Percentiles rank a stretch among this genome's conserved stretches.
These are phyloP conservation scores for Kodamaea kaohsiungensis DNA, from an alignment of 805 yeast genomes.

Conservation along the genomic window DNA sequence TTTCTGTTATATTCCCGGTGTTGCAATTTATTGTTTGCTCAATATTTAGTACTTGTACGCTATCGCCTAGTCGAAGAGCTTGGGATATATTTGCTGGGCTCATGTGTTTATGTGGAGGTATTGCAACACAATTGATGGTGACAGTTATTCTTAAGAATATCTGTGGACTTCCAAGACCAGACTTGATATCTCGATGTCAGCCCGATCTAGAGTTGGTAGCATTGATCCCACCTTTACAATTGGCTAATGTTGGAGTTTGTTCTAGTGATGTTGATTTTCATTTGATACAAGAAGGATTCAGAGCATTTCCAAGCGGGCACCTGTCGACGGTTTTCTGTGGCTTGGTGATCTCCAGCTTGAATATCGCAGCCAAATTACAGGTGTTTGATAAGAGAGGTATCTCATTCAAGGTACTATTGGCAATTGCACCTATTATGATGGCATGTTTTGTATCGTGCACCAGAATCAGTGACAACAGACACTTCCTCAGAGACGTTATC, in stretches of 20 bases:
- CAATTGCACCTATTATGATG: constrained; percentile 34
- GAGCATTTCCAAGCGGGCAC: constrained; percentile 32
- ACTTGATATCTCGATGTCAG: constrained; percentile 24
- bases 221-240: constrained; percentile 5
- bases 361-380: constrained; percentile 33
- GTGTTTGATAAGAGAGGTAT: constrained; percentile 38
- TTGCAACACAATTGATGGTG: constrained; percentile 36
- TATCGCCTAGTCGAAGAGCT: constrained; percentile 15
- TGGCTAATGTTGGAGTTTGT: constrained; percentile 14
- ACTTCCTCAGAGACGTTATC: constrained; percentile 41
- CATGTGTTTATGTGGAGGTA: constrained; percentile 37
- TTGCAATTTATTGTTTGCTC: constrained; percentile 24
- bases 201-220: constrained; percentile 18
- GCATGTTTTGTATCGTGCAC: constrained; percentile 40
- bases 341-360: constrained; percentile 35
- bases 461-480: constrained; percentile 50
- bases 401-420: constrained; percentile 30
- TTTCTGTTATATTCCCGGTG: constrained; percentile 34
- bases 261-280: constrained; percentile 11
- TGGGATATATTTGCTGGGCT: constrained; percentile 46
- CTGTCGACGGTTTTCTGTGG: constrained; percentile 32
- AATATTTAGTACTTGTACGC: constrained; percentile 10
- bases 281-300: constrained; percentile 25
- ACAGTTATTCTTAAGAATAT: constrained; percentile 35
- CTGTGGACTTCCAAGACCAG: constrained; percentile 31